Evolutionary conservation across 2,329 filamentous ascomycete species (phyloP).

Genomic region (Diplodia scrobiculata): DNA sequence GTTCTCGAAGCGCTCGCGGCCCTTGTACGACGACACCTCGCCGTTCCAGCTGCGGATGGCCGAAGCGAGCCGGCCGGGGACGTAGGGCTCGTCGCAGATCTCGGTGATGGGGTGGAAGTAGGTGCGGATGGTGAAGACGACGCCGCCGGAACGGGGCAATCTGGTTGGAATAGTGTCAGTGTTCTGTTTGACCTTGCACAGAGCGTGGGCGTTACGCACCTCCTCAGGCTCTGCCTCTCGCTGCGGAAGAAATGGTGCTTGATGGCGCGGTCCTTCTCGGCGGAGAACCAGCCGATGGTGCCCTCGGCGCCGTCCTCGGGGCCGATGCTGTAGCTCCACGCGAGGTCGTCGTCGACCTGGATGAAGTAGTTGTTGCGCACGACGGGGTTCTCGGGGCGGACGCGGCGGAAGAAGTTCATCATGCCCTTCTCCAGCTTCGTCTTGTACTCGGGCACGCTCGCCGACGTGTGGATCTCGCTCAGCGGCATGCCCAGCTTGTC

Average conservation of each 20-base stretch:
- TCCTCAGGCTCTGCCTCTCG: slow-evolving; percentile 69
- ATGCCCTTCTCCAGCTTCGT: slow-evolving; percentile 75
- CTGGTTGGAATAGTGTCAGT: slow-evolving; percentile 32
- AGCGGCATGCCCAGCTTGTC: slow-evolving; percentile 82
- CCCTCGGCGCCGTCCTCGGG: slow-evolving; percentile 62
- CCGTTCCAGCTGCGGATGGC: slow-evolving; percentile 80
- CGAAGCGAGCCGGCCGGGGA: slow-evolving; percentile 75
- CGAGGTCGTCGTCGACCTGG: slow-evolving; percentile 75
- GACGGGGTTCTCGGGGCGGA: slow-evolving; percentile 68
- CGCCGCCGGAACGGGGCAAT: slow-evolving; percentile 50
- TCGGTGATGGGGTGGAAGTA: slow-evolving; percentile 74
- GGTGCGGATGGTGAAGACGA: slow-evolving; percentile 75
- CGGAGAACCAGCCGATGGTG: slow-evolving; percentile 69
- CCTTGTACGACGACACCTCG: slow-evolving; percentile 76
- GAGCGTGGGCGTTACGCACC: slow-evolving; percentile 40
- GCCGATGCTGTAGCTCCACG: slow-evolving; percentile 78
- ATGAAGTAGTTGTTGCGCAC: slow-evolving; percentile 83
- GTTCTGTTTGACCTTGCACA: not conserved
- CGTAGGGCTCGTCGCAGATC: slow-evolving; percentile 70
- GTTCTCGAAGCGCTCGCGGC: slow-evolving; percentile 70
- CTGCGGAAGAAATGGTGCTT: slow-evolving; percentile 75
- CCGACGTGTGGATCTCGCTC: slow-evolving; percentile 76
- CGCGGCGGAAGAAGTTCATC: slow-evolving; percentile 75
- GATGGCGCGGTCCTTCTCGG: slow-evolving; percentile 72
- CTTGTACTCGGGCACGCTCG: slow-evolving; percentile 71